Percentiles rank a stretch among this genome's conserved stretches.
phyloP scores from a whole-genome alignment of 106 monocot species.

The Allium cepa region DNA sequence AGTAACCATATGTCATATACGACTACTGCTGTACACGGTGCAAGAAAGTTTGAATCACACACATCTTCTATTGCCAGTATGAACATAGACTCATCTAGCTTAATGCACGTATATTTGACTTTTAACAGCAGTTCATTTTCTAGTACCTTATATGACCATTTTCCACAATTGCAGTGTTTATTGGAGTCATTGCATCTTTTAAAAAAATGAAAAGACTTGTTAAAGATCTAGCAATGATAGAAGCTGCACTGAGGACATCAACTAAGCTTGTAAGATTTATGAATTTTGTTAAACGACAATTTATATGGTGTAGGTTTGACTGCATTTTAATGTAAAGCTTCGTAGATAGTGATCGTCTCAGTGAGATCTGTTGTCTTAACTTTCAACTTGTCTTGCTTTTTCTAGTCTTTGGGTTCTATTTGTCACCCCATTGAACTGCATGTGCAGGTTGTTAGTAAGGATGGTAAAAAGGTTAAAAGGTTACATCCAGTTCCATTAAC shows the following conservation, averaged over 20 bases:
- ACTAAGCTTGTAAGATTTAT: constrained; percentile 52
- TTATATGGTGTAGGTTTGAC: background rate
- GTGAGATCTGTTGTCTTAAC: too few species aligned
- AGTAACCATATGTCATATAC: too few species aligned
- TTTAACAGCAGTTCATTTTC: too few species aligned
- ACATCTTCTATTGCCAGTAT: too few species aligned
- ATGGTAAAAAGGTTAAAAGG: constrained; percentile 61
- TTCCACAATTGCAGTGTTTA: constrained; percentile 61
- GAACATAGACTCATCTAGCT: too few species aligned
- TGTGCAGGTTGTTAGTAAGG: constrained; percentile 64
- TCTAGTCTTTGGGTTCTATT: background rate
- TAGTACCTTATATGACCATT: background rate
- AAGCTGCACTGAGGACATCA: constrained; percentile 73
- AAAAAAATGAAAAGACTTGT: constrained; percentile 83
- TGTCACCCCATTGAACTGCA: background rate
- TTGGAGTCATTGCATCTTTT: constrained; percentile 76
- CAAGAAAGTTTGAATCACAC: too few species aligned
- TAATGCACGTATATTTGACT: too few species aligned
- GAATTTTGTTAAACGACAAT: background rate
- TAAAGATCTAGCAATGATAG: constrained; percentile 50
- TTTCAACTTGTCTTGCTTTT: background rate
- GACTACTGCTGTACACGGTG: too few species aligned
- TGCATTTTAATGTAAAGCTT: background rate
- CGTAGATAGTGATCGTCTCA: background rate
- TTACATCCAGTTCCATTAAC: constrained; percentile 39